These are phyloP conservation scores for Trichoderma breve DNA, from an alignment of 2,329 filamentous ascomycete species.

Conservation along the genomic window DNA sequence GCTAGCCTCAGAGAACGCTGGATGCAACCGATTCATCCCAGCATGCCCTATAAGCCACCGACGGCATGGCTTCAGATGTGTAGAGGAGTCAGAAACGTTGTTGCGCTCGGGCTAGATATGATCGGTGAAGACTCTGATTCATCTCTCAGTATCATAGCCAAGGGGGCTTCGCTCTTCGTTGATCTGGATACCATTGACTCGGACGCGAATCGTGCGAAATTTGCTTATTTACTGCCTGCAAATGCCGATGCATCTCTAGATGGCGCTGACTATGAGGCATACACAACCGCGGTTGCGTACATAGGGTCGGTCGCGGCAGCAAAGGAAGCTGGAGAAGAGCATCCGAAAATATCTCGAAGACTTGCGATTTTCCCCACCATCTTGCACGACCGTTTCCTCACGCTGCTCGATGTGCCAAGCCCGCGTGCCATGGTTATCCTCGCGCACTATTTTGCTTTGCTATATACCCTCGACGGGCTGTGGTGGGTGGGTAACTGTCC, in stretches of 20 bases:
- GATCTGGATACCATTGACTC: not conserved
- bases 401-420: constrained; percentile 14
- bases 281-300: constrained; percentile 15
- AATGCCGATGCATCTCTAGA: not conserved
- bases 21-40: not conserved
- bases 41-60: not conserved
- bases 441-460: constrained; percentile 24
- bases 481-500: constrained; percentile 17
- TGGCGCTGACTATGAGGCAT: constrained; percentile 18
- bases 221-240: not conserved
- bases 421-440: constrained; percentile 24
- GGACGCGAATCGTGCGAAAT: not conserved
- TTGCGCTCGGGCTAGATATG: not conserved
- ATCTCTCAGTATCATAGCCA: not conserved
- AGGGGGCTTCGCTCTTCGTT: not conserved
- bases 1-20: not conserved
- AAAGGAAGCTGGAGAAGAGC: constrained; percentile 19
- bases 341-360: constrained; percentile 16
- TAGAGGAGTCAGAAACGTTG: not conserved
- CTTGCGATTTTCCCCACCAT: constrained; percentile 22
- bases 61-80: not conserved
- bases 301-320: constrained; percentile 21
- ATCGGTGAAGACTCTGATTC: not conserved
- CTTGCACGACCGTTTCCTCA: constrained; percentile 21
- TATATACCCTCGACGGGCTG: not conserved